phyloP scores from a whole-genome alignment of 192 early-diverging fungal species.

The Coemansia sp. region DNA sequence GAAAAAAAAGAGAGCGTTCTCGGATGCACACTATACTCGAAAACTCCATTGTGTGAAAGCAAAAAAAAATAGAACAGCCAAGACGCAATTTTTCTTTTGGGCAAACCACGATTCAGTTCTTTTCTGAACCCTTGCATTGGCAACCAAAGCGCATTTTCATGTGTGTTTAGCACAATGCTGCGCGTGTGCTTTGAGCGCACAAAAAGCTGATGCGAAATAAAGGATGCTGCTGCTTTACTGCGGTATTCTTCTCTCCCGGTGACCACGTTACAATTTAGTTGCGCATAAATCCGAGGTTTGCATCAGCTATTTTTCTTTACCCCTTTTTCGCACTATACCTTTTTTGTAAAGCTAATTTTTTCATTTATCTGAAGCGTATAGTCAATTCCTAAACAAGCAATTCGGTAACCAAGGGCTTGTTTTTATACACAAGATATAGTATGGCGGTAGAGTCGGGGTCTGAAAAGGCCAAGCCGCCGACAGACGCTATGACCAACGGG shows the following conservation, averaged over 20 bases:
- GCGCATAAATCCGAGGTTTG: background rate
- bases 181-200: background rate
- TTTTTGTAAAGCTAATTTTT: conserved; percentile 2
- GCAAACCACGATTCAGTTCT: background rate
- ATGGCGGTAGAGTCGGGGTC: conserved; percentile 3
- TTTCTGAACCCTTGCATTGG: background rate
- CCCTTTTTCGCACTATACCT: conserved; percentile 1
- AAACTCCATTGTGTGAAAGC: background rate
- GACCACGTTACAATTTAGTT: background rate
- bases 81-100: background rate
- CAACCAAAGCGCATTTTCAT: background rate
- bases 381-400: too few species aligned
- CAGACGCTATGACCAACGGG: conserved; percentile 1
- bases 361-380: conserved; percentile 1
- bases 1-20: too few species aligned
- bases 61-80: background rate
- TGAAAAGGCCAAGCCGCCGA: conserved; percentile 8
- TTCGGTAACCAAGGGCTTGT: conserved; percentile 3
- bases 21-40: background rate
- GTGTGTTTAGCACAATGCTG: too few species aligned
- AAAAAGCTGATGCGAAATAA: background rate
- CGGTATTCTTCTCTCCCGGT: background rate
- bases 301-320: background rate
- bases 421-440: conserved; percentile 1
- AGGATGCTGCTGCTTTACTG: background rate